These are phyloP conservation scores for Chlorencoelia australis DNA, from an alignment of 2,329 filamentous ascomycete genomes.

Conservation along the genomic window DNA sequence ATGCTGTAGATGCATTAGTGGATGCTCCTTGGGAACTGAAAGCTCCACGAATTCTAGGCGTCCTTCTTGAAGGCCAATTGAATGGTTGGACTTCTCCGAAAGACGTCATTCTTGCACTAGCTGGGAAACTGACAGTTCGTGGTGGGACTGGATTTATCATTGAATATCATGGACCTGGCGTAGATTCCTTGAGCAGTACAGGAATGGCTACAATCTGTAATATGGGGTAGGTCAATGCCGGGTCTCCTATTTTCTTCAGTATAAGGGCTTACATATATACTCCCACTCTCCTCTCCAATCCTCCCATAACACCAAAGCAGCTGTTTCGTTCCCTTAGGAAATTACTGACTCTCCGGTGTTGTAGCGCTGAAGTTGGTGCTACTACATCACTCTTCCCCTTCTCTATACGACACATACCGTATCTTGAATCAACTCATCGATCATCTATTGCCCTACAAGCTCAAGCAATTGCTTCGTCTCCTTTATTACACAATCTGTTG, in stretches of 20 bases:
- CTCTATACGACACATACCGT: constrained; percentile 71
- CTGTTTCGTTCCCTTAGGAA: too few species aligned
- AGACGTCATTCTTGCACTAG: constrained; percentile 85
- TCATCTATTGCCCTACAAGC: constrained; percentile 31
- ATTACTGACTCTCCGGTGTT: background rate
- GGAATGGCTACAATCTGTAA: constrained; percentile 90
- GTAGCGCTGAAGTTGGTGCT: constrained; percentile 81
- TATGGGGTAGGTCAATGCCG: too few species aligned
- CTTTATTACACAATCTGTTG: constrained; percentile 51
- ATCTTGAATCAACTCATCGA: constrained; percentile 76
- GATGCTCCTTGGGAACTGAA: constrained; percentile 97
- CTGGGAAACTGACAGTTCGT: constrained; percentile 81
- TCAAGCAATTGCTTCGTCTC: constrained; percentile 20
- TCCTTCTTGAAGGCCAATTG: constrained; percentile 72
- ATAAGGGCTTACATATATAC: too few species aligned
- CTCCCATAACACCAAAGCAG: background rate
- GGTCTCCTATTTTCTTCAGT: too few species aligned
- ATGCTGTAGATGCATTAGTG: constrained; percentile 92
- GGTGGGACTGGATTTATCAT: constrained; percentile 92
- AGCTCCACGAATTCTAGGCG: constrained; percentile 82
- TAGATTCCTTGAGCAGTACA: constrained; percentile 80
- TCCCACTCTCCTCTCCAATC: too few species aligned
- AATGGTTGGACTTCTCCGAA: constrained; percentile 90
- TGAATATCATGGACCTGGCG: constrained; percentile 86
- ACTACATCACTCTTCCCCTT: constrained; percentile 70